phyloP scores from a whole-genome alignment of 169 alveolate species.

The Eimeria necatrix region DNA sequence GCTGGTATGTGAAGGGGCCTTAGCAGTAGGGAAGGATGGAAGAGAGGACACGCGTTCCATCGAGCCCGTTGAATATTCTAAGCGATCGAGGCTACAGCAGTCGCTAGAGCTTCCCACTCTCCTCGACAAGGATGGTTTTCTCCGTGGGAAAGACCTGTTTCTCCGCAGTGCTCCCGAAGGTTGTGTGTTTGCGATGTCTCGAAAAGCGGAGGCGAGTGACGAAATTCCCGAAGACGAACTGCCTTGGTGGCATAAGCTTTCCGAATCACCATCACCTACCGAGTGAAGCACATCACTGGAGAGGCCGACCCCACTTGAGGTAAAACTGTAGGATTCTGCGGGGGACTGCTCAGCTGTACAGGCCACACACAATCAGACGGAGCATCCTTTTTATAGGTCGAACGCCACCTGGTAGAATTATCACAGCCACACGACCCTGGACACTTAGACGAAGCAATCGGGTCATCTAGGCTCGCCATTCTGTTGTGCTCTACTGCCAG shows the following conservation, averaged over 20 bases:
- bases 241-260: not conserved
- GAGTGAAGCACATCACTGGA: slow-evolving; percentile 25
- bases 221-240: not conserved
- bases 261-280: not conserved
- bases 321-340: not conserved
- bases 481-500: no score
- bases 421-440: no score
- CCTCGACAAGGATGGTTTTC: not conserved
- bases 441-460: no score
- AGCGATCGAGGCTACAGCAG: slow-evolving; percentile 28
- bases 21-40: not conserved
- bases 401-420: no score
- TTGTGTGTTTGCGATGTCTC: slow-evolving; percentile 18
- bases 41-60: not conserved
- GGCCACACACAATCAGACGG: not conserved
- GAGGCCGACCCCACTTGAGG: not conserved
- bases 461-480: no score
- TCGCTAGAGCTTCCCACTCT: not conserved
- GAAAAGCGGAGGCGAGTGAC: slow-evolving; percentile 45
- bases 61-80: not conserved
- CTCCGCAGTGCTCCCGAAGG: slow-evolving; percentile 29
- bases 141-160: not conserved
- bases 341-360: slow-evolving; percentile 28
- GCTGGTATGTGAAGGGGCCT: slow-evolving; percentile 3
- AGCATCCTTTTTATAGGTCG: no score